Evolutionary conservation across 2,329 filamentous ascomycete genomes (phyloP).

Genomic region (Monosporascus sp.): DNA sequence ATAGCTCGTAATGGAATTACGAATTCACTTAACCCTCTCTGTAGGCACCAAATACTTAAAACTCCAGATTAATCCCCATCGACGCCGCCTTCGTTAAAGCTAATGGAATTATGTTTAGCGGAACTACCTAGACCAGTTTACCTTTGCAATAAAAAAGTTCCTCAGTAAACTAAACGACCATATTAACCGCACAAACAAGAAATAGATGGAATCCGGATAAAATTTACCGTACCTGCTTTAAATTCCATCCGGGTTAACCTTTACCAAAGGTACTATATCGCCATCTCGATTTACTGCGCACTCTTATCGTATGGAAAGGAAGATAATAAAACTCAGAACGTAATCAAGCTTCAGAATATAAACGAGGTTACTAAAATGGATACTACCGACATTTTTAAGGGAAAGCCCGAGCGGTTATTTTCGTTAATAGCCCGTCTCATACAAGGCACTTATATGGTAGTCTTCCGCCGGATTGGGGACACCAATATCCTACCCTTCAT

Average conservation of each 20-base stretch:
- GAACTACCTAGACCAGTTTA: conserved; percentile 40
- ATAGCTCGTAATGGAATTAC: too few relatives aligned
- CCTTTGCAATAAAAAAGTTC: conserved; percentile 42
- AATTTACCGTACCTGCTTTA: not conserved
- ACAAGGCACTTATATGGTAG: conserved; percentile 26
- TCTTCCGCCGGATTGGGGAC: conserved; percentile 49
- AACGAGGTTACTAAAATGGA: conserved; percentile 23
- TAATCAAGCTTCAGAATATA: conserved; percentile 24
- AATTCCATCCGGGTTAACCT: conserved; percentile 9
- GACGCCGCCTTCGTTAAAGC: conserved; percentile 59
- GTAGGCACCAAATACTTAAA: conserved; percentile 12
- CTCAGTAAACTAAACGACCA: conserved; percentile 48
- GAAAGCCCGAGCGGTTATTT: conserved; percentile 9
- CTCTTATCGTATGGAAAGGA: conserved; percentile 49
- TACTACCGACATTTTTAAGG: conserved; percentile 12
- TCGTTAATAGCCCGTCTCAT: conserved; percentile 18
- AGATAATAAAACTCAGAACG: conserved; percentile 40
- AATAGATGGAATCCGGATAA: conserved; percentile 45
- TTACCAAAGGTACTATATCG: conserved; percentile 46
- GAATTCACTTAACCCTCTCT: not conserved
- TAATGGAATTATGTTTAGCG: conserved; percentile 60
- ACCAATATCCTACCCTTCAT: conserved; percentile 56
- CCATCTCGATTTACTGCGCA: conserved; percentile 48
- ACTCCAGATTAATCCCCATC: conserved; percentile 34
- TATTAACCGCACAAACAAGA: conserved; percentile 44